A percentile compares a stretch with the other conserved stretches of the same genome.
These are phyloP conservation scores for Lactifluus volemus DNA, from an alignment of 768 basidiomycete genomes.

Conservation along the genomic window DNA sequence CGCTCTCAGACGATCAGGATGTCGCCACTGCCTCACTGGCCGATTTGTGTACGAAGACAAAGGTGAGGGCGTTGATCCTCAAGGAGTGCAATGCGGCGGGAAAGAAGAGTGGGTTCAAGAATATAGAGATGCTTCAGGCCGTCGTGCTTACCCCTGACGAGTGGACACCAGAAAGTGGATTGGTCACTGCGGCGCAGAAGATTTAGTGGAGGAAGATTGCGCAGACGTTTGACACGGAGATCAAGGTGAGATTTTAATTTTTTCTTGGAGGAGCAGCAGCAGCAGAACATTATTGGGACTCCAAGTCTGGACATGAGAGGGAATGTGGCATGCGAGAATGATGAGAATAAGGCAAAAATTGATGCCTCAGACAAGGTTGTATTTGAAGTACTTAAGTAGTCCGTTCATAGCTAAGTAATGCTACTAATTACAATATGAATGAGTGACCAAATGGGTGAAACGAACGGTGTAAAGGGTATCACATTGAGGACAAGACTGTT, in stretches of 20 bases:
- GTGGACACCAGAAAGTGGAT: constrained; percentile 87
- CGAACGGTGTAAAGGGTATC: no score
- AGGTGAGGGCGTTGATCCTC: constrained; percentile 53
- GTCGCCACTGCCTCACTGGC: constrained; percentile 34
- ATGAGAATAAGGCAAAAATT: no score
- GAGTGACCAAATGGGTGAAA: no score
- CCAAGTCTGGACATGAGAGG: no score
- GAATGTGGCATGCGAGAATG: no score
- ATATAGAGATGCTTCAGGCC: constrained; percentile 65
- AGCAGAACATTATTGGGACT: no score
- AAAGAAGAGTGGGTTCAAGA: constrained; percentile 80
- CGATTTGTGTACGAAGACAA: constrained; percentile 47
- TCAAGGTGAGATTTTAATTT: constrained; percentile 38
- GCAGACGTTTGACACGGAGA: constrained; percentile 52
- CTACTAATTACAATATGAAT: no score
- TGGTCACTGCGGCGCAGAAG: constrained; percentile 90
- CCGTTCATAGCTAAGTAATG: no score
- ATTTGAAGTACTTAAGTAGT: no score
- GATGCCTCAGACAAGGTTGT: no score
- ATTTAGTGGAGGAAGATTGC: constrained; percentile 68
- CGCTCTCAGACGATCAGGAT: constrained; percentile 37
- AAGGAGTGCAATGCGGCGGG: constrained; percentile 72
- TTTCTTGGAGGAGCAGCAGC: no score
- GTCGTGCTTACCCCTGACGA: constrained; percentile 77
- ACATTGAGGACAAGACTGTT: no score